Conservation (phyloP, 2,329 filamentous ascomycete genomes). For the Herpotrichia juniperi region DNA sequence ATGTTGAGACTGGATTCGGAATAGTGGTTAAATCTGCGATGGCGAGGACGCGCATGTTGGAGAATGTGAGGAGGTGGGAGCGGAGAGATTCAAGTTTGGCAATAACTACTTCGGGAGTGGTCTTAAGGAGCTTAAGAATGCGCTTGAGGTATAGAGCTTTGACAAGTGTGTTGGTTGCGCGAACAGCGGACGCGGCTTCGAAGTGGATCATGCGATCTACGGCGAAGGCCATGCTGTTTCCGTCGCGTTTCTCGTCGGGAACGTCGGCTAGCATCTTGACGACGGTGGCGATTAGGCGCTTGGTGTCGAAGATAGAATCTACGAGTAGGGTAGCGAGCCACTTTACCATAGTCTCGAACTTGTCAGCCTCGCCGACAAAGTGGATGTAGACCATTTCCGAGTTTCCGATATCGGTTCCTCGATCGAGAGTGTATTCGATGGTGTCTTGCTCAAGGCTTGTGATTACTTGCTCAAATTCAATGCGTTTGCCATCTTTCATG, state of each 20-base stretch:
- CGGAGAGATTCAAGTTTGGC: slow-evolving; percentile 79
- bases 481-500: slow-evolving; percentile 71
- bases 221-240: slow-evolving; percentile 67
- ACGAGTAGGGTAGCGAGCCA: slow-evolving; percentile 90
- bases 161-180: slow-evolving; percentile 81
- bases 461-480: slow-evolving; percentile 92
- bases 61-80: slow-evolving; percentile 75
- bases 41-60: slow-evolving; percentile 85
- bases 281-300: slow-evolving; percentile 64
- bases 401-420: slow-evolving; percentile 73
- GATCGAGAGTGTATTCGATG: slow-evolving; percentile 77
- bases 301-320: slow-evolving; percentile 85
- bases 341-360: slow-evolving; percentile 79
- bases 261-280: slow-evolving; percentile 89
- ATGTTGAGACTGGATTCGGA: slow-evolving; percentile 75
- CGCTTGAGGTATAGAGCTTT: slow-evolving; percentile 87
- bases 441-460: slow-evolving; percentile 91
- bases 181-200: slow-evolving; percentile 74
- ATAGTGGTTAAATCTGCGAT: slow-evolving; percentile 81
- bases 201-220: slow-evolving; percentile 80
- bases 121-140: slow-evolving; percentile 78
- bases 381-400: slow-evolving; percentile 80
- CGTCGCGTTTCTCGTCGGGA: slow-evolving; percentile 88
- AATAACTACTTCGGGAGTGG: slow-evolving; percentile 77
- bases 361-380: slow-evolving; percentile 86